Conservation (phyloP, 805 yeast species). For the Lachancea kluyveri region DNA sequence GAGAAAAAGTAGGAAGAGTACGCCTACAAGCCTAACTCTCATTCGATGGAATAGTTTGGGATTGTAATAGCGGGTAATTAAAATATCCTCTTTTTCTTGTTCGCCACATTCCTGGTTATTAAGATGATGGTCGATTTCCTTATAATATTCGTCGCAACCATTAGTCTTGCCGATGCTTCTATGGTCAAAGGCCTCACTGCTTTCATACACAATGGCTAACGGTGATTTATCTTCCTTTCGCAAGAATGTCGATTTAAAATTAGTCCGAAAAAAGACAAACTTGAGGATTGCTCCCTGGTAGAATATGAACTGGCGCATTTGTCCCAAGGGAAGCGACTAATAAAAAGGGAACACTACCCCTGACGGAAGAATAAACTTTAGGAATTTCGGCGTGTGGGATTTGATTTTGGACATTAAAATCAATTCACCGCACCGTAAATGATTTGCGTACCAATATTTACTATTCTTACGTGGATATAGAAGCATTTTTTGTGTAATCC, state of each 20-base stretch:
- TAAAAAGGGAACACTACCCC: constrained; percentile 5
- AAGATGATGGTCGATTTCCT: constrained; percentile 3
- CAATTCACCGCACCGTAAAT: constrained; percentile 10
- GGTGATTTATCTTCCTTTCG: constrained; percentile 9
- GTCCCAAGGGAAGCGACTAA: constrained; percentile 8
- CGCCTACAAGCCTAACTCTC: too few relatives aligned
- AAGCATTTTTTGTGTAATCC: constrained; percentile 4
- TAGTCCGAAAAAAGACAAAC: constrained; percentile 6
- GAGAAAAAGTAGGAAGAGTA: too few relatives aligned
- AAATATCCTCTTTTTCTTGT: neutral
- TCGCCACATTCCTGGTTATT: neutral
- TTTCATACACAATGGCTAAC: neutral
- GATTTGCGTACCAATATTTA: constrained; percentile 7
- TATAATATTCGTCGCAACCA: constrained; percentile 3
- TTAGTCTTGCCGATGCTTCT: too few relatives aligned
- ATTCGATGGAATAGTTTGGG: neutral
- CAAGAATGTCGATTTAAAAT: constrained; percentile 8
- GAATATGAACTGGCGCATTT: constrained; percentile 5
- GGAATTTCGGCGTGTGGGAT: constrained; percentile 5
- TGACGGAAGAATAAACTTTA: constrained; percentile 4
- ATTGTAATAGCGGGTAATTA: neutral
- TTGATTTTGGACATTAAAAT: constrained; percentile 8
- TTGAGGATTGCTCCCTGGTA: constrained; percentile 1
- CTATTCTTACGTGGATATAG: constrained; percentile 5
- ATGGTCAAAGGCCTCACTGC: too few relatives aligned